Base-by-base conservation (phyloP, 2,329 filamentous ascomycete genomes). In the Cadophora sp. region DNA sequence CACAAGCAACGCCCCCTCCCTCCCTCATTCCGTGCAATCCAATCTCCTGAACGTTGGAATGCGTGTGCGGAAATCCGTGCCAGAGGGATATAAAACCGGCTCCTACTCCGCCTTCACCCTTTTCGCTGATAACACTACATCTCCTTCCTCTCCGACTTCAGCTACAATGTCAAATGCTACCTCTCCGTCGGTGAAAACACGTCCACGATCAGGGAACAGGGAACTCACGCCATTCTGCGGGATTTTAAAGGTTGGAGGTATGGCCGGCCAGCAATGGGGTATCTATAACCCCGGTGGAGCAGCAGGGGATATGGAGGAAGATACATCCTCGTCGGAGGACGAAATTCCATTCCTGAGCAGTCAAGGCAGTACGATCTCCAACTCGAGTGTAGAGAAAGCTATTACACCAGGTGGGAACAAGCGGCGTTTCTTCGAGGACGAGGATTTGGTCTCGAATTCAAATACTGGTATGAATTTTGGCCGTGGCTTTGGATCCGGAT, bases 21-120 rank as follows among this genome's bases (percentile, higher is more conserved):
- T 77, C 39, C 77, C 79, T 11, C 79, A 82, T 18, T 87, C 88
- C 3, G 73, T 96, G 39, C 93, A 97, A 79, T 85, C 94, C 43
- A 91, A 91, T 69, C 89, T 98, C n/a, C 84, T 97, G 50, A 92
- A 86, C 74, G 95, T 98, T 71, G 95, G 95, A 74, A 97, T 97
- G 94, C 90, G 95, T 27, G 86, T 98, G 60, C 91, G 95, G 77
- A 98, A 98, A 81, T 92, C 92, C 13, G 91, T 98, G 8, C 91
- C 93, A 0, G 94, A 97, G 78, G 95, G 95, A 67, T 97, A 97
- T 85, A 96, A 97, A 82, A 97, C 92, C 1, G 86, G 86, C 70
- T 50, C 48, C 62, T 81, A 83, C 76, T 79, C 77, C 68, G 82
- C 80, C 71, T 88, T 87, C 75, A 80, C 83, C 56, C 79, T 88